Percentiles rank a stretch among this genome's conserved stretches.
Evolutionary conservation across 1,284 basidiomycete genomes (phyloP).

Genomic region (Fomitopsis schrenkii): DNA sequence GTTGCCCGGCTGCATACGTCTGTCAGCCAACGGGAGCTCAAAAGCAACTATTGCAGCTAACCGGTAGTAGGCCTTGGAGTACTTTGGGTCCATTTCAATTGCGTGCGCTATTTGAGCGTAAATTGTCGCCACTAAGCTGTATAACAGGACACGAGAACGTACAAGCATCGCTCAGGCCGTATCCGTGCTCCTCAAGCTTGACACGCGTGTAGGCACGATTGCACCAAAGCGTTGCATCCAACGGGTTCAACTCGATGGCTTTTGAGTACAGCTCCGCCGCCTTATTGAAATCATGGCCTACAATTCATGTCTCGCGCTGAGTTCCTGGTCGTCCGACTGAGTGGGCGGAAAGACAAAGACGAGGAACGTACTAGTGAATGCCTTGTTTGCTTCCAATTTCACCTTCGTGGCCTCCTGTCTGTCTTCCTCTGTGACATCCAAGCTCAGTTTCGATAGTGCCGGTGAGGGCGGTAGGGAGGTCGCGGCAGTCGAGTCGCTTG

Average conservation of each 20-base stretch:
- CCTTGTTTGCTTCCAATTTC: conserved; percentile 84
- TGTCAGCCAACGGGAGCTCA: neutral
- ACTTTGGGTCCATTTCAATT: conserved; percentile 85
- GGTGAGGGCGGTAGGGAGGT: conserved; percentile 59
- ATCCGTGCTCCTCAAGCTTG: conserved; percentile 80
- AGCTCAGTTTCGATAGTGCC: conserved; percentile 42
- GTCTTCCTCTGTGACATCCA: conserved; percentile 66
- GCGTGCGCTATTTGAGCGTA: conserved; percentile 60
- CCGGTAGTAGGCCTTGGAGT: conserved; percentile 91
- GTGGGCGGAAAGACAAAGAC: neutral
- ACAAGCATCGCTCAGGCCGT: conserved; percentile 78
- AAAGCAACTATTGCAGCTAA: conserved; percentile 22
- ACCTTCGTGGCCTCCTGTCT: conserved; percentile 62
- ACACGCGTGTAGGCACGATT: conserved; percentile 78
- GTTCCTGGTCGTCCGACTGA: conserved; percentile 1
- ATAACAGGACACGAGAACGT: neutral
- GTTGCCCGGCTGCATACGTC: conserved; percentile 70
- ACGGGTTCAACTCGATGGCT: conserved; percentile 78
- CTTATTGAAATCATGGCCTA: conserved; percentile 55
- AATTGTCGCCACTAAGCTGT: neutral
- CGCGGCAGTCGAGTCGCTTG: conserved; percentile 27
- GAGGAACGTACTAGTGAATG: conserved; percentile 62
- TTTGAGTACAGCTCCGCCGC: conserved; percentile 74
- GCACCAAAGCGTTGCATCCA: conserved; percentile 74
- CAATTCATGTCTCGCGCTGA: conserved; percentile 1